These are phyloP conservation scores for Trametes cingulata DNA, from an alignment of 768 basidiomycete species.

Conservation along the genomic window DNA sequence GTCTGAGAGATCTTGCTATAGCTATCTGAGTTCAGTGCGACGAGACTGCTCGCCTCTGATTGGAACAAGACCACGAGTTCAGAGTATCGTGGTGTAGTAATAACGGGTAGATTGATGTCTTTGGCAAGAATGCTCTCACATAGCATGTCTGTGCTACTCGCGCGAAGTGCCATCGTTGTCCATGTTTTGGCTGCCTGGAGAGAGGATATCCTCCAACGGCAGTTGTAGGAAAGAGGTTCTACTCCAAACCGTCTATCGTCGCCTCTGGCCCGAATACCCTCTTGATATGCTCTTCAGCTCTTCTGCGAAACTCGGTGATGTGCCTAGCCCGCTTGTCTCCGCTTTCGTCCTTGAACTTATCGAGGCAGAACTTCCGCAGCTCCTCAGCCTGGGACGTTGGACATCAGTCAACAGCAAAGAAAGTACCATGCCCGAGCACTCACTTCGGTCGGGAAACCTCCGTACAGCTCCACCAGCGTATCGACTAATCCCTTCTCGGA, in stretches of 20 bases:
- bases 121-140: too few species aligned
- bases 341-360: background rate
- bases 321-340: slow-evolving; percentile 9
- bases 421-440: too few species aligned
- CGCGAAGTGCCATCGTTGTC: too few species aligned
- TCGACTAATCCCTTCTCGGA: slow-evolving; percentile 22
- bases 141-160: too few species aligned
- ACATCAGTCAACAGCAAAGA: background rate
- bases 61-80: too few species aligned
- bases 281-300: slow-evolving; percentile 6
- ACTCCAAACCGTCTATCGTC: background rate
- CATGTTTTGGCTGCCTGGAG: too few species aligned
- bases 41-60: too few species aligned
- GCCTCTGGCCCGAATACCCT: background rate
- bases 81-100: too few species aligned
- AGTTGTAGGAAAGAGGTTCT: too few species aligned
- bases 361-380: slow-evolving; percentile 1
- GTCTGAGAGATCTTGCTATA: too few species aligned
- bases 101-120: too few species aligned
- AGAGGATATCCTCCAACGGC: too few species aligned
- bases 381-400: background rate
- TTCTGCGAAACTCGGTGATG: slow-evolving; percentile 5
- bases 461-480: slow-evolving; percentile 12
- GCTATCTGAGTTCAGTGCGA: background rate
- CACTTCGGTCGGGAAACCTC: slow-evolving; percentile 17